Evolutionary conservation across 306 rosid genomes (phyloP), one percentile per base, ranked within the genome.

Genomic region (Psophocarpus tetragonolobus): DNA sequence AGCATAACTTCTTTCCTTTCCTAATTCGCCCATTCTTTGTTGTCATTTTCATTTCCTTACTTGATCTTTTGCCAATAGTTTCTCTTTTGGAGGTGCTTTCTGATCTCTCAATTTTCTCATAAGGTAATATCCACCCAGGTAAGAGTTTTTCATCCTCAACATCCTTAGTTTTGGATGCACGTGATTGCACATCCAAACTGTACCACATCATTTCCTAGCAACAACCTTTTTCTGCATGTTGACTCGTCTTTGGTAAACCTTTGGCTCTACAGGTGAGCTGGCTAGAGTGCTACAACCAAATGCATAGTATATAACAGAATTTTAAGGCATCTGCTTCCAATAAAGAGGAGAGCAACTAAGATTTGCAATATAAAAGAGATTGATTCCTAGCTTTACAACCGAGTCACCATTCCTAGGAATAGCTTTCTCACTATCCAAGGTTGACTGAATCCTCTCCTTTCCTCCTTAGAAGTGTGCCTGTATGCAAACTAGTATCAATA

Each of bases 121-220:
- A 90, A 17, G 91, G 81, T 78, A 74, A 67, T 17, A 79, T 33
- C 87, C 90, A 82, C 51, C 84, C 83, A 69, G 39, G 78, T 81
- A 88, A 72, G 75, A 83, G 51, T 85, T 56, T 75, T 62, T 78
- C 89, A 58, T 81, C 85, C 33, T 81, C 91, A 61, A 75, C 91
- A 64, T 89, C 91, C 18, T 88, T 90, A 63, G 84, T 86, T 88
- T 91, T 30, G 97, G 93, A 86, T 96, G 99, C 65, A 92, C 97
- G 83, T 96, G 99, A 84, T 82, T 83, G 21, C 97, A 92, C 97
- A 91, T 96, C 99, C 99, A 96, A 76, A 96, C 97, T 90, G 87
- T 96, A 39, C 99, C 98, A 38, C 99, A 96, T 98, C 99, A 96
- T 88, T 90, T 92, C 44, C 99, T 98, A 36, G 91, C 98, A 86